A percentile compares a stretch with the other conserved stretches of the same genome.
Conservation (phyloP, 2,329 filamentous ascomycete species). For the Raffaelea ambrosiae region DNA sequence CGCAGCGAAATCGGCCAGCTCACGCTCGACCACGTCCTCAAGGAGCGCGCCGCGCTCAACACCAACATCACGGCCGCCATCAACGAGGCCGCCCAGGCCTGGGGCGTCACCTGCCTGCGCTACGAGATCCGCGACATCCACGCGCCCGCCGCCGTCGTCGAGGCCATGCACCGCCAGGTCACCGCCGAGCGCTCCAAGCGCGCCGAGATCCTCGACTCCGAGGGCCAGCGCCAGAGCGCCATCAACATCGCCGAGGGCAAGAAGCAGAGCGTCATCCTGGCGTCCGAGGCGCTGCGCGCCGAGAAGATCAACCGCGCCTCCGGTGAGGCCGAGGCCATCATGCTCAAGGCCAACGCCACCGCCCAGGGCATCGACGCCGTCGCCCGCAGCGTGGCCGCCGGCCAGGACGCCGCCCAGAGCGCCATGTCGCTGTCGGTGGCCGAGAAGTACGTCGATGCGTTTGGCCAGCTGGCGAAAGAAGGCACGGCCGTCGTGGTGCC, state of each 20-base stretch:
- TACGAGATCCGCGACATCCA: conserved; percentile 99
- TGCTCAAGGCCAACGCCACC: conserved; percentile 77
- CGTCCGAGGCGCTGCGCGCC: conserved; percentile 79
- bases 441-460: conserved; percentile 94
- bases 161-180: conserved; percentile 97
- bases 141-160: conserved; percentile 84
- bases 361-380: conserved; percentile 84
- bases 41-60: conserved; percentile 93
- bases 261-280: conserved; percentile 94
- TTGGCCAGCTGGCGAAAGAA: conserved; percentile 85
- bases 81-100: conserved; percentile 94
- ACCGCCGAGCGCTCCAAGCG: conserved; percentile 96
- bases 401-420: conserved; percentile 66
- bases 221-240: conserved; percentile 91
- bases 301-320: conserved; percentile 90
- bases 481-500: conserved; percentile 93
- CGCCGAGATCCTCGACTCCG: conserved; percentile 93
- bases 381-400: conserved; percentile 63
- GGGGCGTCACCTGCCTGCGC: conserved; percentile 90
- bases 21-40: conserved; percentile 92
- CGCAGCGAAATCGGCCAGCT: conserved; percentile 96
- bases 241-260: conserved; percentile 98
- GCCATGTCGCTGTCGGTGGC: conserved; percentile 84
- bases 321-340: conserved; percentile 89
- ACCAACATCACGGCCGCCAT: conserved; percentile 98